A percentile compares a stretch with the other conserved stretches of the same genome.
Conservation (phyloP, 495 filamentous ascomycete genomes). For the Parathielavia hyrcaniae region DNA sequence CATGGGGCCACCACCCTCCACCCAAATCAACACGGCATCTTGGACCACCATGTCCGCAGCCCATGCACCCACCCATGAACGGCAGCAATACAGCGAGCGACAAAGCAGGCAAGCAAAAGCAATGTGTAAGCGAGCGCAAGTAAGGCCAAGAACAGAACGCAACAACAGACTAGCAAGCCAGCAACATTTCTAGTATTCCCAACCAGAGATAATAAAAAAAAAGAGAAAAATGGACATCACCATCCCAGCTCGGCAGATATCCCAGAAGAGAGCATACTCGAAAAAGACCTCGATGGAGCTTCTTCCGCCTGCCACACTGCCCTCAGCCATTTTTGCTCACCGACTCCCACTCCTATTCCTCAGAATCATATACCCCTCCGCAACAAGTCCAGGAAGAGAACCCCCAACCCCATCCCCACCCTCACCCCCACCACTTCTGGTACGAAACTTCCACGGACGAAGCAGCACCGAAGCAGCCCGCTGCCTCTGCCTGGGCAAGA, state of each 20-base stretch:
- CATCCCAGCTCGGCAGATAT: slow-evolving; percentile 12
- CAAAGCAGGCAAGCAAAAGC: not conserved
- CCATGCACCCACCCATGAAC: not conserved
- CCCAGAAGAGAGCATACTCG: slow-evolving; percentile 7
- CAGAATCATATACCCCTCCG: slow-evolving; percentile 1
- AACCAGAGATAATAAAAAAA: too few relatives aligned
- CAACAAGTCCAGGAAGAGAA: not conserved
- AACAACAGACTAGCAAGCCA: not conserved
- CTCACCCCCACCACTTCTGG: not conserved
- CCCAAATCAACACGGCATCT: not conserved
- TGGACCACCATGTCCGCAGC: not conserved
- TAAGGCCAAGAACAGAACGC: not conserved
- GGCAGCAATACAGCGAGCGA: not conserved
- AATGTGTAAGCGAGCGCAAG: not conserved
- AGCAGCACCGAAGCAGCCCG: slow-evolving; percentile 18
- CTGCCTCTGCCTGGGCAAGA: not conserved
- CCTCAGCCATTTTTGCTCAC: not conserved
- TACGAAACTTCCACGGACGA: slow-evolving; percentile 16
- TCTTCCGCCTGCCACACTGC: not conserved
- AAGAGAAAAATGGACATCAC: slow-evolving; percentile 2
- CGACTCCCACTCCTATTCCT: slow-evolving; percentile 12
- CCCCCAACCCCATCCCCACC: not conserved
- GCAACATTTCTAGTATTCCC: slow-evolving; percentile 8
- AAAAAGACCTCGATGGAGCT: not conserved
- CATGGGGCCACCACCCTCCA: not conserved